phyloP scores from a whole-genome alignment of 73 alveolate species.

The Symbiodinium natans region DNA sequence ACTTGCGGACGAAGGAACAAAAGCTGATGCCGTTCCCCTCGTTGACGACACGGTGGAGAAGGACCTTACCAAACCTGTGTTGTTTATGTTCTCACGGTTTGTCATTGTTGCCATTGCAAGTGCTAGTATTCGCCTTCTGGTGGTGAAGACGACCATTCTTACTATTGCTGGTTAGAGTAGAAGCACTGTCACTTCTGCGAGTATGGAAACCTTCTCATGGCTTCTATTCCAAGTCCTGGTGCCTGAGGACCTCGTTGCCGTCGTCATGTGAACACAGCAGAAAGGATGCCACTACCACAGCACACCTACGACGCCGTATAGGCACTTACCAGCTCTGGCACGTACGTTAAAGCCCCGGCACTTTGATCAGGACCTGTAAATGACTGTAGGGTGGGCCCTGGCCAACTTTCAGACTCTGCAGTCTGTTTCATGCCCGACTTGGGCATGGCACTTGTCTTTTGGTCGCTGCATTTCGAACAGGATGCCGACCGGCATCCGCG shows the following conservation, averaged over 20 bases:
- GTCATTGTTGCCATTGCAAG: neutral
- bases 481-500: neutral
- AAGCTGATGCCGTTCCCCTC: too few relatives aligned
- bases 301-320: too few relatives aligned
- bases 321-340: too few relatives aligned
- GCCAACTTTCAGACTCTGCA: too few relatives aligned
- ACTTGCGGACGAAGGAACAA: too few relatives aligned
- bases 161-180: neutral
- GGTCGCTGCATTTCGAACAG: neutral
- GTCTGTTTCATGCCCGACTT: neutral
- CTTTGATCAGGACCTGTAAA: too few relatives aligned
- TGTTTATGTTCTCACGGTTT: too few relatives aligned
- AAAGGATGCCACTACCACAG: neutral
- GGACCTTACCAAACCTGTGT: too few relatives aligned
- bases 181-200: neutral
- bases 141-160: neutral
- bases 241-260: constrained; percentile 4
- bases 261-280: neutral
- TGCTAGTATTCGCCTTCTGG: neutral
- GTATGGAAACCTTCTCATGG: neutral
- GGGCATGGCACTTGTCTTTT: neutral
- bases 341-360: too few relatives aligned
- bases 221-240: neutral
- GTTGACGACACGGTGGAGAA: too few relatives aligned
- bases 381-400: too few relatives aligned